Evolutionary conservation across 257 asterid species (phyloP), one percentile per base, ranked within the genome.

Genomic region (Hygrophila difformis): DNA sequence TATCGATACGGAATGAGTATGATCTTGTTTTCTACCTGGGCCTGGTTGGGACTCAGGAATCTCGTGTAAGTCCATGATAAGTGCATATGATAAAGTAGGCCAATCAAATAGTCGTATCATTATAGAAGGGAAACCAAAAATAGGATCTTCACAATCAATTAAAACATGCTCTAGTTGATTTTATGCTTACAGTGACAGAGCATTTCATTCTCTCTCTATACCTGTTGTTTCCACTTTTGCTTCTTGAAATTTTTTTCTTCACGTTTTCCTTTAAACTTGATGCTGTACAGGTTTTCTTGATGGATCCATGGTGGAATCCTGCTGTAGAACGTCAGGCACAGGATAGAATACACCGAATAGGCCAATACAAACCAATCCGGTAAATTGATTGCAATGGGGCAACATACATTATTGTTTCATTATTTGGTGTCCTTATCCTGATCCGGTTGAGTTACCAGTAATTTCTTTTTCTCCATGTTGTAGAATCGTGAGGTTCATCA

Each of bases 251-350:
- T n/a, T n/a, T n/a, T n/a, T n/a, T n/a, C n/a, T n/a, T n/a, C n/a
- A n/a, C n/a, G n/a, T n/a, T n/a, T n/a, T n/a, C n/a, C n/a, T n/a
- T n/a, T n/a, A n/a, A n/a, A n/a, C n/a, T 26, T 26, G 24, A 44
- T 26, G 44, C 47, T n/a, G 31, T 23, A 22, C 66, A 88, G 97
- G 96, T 89, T 43, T 89, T 89, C 73, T 66, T 84, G 81, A 89
- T 89, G 97, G 96, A 89, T 70, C 96, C 96, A 20, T 89, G 95
- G 95, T 88, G 97, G 97, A 88, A 88, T 73, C 97, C 97, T 42
- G 95, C 97, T 18, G 95, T 79, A 50, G 97, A 89, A 64, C 71
- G 78, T 55, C 97, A 89, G 70, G 97, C 96, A 18, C 97, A 89
- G 66, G 97, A 89, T 60, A 75, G 97, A 68, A 89, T 89, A 39